Evolutionary conservation across 148 eudicot species (phyloP).

Genomic region (Agrostemma githago): DNA sequence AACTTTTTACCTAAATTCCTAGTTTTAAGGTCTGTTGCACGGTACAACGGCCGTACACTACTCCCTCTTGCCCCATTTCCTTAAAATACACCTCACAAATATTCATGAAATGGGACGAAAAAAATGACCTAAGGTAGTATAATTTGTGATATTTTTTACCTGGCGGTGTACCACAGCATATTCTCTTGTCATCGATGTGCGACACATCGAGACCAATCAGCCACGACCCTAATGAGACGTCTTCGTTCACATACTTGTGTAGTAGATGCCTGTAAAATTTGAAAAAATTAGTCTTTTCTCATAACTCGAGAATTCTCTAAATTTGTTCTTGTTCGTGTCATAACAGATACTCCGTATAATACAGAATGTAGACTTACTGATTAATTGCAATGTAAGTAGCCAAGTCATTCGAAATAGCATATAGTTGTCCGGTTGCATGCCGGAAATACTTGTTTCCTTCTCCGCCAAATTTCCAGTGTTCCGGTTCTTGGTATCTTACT

Average conservation of each 20-base stretch:
- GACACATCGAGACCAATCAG: conserved; percentile 61
- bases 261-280: conserved; percentile 43
- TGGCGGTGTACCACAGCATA: conserved; percentile 80
- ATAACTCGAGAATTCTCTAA: background rate
- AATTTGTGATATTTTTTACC: conserved; percentile 28
- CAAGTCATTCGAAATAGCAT: conserved; percentile 64
- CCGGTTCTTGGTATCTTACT: conserved; percentile 68
- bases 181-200: conserved; percentile 60
- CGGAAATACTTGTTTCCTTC: conserved; percentile 66
- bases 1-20: too few species aligned
- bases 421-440: conserved; percentile 68
- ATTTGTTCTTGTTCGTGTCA: background rate
- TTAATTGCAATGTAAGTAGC: conserved; percentile 55
- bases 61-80: too few species aligned
- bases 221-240: conserved; percentile 73
- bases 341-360: background rate
- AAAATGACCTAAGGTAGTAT: too few species aligned
- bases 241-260: conserved; percentile 70
- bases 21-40: too few species aligned
- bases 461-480: conserved; percentile 75
- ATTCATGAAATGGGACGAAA: too few species aligned
- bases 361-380: conserved; percentile 36
- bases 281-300: background rate
- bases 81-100: too few species aligned
- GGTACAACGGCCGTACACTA: too few species aligned